Conservation (phyloP, 495 filamentous ascomycete genomes). For the Saxophila tyrrhenica region DNA sequence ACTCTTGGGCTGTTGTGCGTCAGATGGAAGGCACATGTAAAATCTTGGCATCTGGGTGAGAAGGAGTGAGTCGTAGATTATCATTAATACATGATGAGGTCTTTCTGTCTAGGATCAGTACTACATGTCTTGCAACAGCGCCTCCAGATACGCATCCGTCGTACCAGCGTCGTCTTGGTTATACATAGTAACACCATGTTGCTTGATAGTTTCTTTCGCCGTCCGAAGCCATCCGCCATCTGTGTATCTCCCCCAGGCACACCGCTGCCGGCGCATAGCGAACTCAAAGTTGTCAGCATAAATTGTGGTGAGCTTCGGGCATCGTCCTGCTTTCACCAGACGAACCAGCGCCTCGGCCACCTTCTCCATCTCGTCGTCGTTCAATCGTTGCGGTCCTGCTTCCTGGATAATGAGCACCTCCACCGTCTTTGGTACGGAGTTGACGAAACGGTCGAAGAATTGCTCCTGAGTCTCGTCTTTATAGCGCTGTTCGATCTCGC, state of each 20-base stretch:
- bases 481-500: background rate
- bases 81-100: too few species aligned
- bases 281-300: background rate
- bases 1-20: too few species aligned
- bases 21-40: too few species aligned
- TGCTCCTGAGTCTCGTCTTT: background rate
- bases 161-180: too few species aligned
- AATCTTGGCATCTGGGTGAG: too few species aligned
- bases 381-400: background rate
- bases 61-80: too few species aligned
- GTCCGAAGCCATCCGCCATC: background rate
- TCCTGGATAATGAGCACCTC: background rate
- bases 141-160: too few species aligned
- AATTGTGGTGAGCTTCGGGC: background rate
- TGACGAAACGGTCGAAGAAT: background rate
- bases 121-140: too few species aligned
- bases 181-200: too few species aligned
- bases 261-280: background rate
- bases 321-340: background rate
- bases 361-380: background rate
- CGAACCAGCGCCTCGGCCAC: background rate
- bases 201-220: too few species aligned
- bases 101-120: too few species aligned
- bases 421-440: background rate
- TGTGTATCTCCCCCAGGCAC: background rate